phyloP scores from a whole-genome alignment of 1,139 yeast genomes.

The Yamadazyma blattariae region DNA sequence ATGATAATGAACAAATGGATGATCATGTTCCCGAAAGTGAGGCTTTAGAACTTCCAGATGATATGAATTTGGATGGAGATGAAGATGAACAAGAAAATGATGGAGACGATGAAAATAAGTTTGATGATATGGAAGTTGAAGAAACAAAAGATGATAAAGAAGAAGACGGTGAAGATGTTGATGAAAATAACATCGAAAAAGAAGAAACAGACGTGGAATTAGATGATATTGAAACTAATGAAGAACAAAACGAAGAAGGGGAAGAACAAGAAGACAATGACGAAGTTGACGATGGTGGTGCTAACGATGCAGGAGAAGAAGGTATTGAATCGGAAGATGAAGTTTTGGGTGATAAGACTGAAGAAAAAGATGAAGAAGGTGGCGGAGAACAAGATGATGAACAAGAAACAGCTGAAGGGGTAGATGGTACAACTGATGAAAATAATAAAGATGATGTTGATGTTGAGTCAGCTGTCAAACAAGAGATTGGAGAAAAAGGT shows the following conservation, averaged over 20 bases:
- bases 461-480: slow-evolving; percentile 67
- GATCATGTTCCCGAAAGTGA: slow-evolving; percentile 78
- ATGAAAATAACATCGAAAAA: slow-evolving; percentile 59
- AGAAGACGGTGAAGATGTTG: slow-evolving; percentile 77
- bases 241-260: slow-evolving; percentile 24
- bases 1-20: slow-evolving; percentile 69
- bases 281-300: slow-evolving; percentile 19
- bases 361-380: slow-evolving; percentile 27
- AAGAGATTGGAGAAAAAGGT: slow-evolving; percentile 67
- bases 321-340: slow-evolving; percentile 22
- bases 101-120: slow-evolving; percentile 46
- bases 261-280: slow-evolving; percentile 16
- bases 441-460: slow-evolving; percentile 54
- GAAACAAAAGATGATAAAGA: slow-evolving; percentile 54
- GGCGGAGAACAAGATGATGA: slow-evolving; percentile 21
- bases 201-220: slow-evolving; percentile 24
- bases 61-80: slow-evolving; percentile 73
- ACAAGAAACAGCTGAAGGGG: slow-evolving; percentile 14
- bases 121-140: slow-evolving; percentile 26
- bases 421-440: slow-evolving; percentile 50
- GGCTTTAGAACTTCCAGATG: slow-evolving; percentile 81
- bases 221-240: too few species aligned
- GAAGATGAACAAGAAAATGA: slow-evolving; percentile 46
- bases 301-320: slow-evolving; percentile 19
- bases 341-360: slow-evolving; percentile 20